Conservation (phyloP, 2,329 filamentous ascomycete genomes). For the Pseudogymnoascus sp. region DNA sequence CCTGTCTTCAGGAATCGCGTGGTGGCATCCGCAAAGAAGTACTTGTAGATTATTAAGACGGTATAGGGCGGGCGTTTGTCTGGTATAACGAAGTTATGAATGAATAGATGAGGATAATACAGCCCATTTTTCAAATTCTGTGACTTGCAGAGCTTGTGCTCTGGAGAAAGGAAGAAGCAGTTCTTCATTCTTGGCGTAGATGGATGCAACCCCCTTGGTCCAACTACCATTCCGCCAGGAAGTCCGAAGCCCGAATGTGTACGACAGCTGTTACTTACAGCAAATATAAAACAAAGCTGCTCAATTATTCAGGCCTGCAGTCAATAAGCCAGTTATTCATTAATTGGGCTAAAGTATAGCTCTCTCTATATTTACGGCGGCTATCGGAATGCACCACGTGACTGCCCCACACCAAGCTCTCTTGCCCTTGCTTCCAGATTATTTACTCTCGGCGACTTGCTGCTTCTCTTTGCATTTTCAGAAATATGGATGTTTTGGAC, state of each 20-base stretch:
- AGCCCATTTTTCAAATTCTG: background rate
- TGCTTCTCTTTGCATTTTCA: background rate
- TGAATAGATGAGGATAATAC: background rate
- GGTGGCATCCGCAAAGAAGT: slow-evolving; percentile 83
- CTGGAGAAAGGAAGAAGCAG: background rate
- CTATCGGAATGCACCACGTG: background rate
- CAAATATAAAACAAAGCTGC: background rate
- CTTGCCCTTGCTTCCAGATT: background rate
- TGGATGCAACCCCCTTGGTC: background rate
- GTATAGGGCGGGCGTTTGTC: background rate
- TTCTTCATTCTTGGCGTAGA: background rate
- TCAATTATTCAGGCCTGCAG: background rate
- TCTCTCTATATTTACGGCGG: background rate
- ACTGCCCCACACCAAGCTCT: background rate
- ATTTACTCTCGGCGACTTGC: background rate
- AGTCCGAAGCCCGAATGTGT: no score
- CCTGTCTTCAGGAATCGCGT: slow-evolving; percentile 78
- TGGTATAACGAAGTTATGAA: slow-evolving; percentile 2
- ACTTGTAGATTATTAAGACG: slow-evolving; percentile 44
- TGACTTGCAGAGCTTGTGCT: background rate
- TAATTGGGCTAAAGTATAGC: background rate
- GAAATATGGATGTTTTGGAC: background rate
- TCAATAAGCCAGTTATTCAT: background rate
- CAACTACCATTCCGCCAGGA: background rate
- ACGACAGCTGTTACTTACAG: background rate